Percentiles rank a stretch among this genome's conserved stretches.
phyloP scores from a whole-genome alignment of 2,329 filamentous ascomycete genomes.

The Aureobasidium sp. region DNA sequence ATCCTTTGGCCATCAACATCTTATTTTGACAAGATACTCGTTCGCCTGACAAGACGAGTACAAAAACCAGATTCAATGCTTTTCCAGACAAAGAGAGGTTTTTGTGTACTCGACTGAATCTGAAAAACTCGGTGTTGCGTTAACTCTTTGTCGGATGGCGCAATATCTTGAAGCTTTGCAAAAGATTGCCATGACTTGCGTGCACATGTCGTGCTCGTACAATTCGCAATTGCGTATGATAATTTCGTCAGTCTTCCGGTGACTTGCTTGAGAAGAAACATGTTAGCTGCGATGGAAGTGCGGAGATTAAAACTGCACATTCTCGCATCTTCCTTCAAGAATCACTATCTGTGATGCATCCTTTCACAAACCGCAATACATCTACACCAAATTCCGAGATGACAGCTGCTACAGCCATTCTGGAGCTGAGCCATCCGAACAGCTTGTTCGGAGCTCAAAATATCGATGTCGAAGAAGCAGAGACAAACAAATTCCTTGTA shows the following conservation, averaged over 20 bases:
- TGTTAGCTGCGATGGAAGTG: not conserved
- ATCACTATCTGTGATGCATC: no score
- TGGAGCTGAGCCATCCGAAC: not conserved
- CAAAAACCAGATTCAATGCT: not conserved
- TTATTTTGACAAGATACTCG: not conserved
- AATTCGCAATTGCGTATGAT: not conserved
- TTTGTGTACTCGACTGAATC: no score
- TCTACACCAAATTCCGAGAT: no score
- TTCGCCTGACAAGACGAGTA: no score
- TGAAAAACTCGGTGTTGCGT: not conserved
- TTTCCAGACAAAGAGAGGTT: not conserved
- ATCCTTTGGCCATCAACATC: no score
- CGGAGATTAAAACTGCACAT: no score
- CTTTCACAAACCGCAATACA: no score
- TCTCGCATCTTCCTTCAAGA: not conserved
- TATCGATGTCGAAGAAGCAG: not conserved
- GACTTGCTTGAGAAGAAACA: no score
- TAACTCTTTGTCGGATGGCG: not conserved
- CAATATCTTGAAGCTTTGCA: not conserved
- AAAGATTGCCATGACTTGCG: no score
- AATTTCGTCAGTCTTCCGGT: not conserved
- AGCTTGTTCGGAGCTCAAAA: not conserved
- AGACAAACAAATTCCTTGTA: not conserved
- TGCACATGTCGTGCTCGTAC: not conserved
- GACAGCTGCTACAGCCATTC: not conserved